Base-by-base conservation (phyloP, 257 asterid species). In the Capsicum chinense region DNA sequence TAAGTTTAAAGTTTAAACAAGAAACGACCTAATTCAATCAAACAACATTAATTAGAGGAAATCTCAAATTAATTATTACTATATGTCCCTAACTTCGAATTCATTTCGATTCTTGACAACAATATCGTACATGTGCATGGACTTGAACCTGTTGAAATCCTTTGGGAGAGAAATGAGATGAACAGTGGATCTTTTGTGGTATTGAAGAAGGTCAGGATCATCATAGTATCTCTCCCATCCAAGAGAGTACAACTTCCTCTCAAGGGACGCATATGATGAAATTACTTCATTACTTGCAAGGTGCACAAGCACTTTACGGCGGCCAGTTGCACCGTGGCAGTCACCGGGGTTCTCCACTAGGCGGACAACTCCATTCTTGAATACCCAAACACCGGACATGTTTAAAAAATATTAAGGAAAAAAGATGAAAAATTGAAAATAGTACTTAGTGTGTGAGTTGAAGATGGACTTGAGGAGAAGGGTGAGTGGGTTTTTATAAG, bases 181-280 rank as follows among this genome's bases (percentile, higher is more conserved):
- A n/a, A 88, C 86, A 0, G 92, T 87, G 21, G 91, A 90, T 79
- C 92, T 81, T 80, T 90, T 90, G 35, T 90, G 92, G 85, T 82
- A 90, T 56, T 90, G 92, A 56, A 88, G 89, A 54, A 90, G 89
- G 13, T 87, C 91, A 6, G 91, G 92, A 48, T 90, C 92, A 44
- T 90, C 91, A 62, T 90, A 87, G 33, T 90, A 90, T 54, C 92
- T 88, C 83, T 90, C 92, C 92, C 92, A 90, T 13, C 92, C 92
- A 9, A 90, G 86, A 2, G 86, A 74, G 4, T 50, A 12, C 37
- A 90, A 74, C 82, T 84, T 90, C 19, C 84, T 82, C 57, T 90
- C 92, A 5, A 90, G 91, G 39, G 79, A 57, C 9, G 83, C 83
- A 58, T 90, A 90, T 11, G 92, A 88, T 57, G 91, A 73, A 16